Evolutionary conservation across 2,329 filamentous ascomycete species (phyloP), one percentile per base, ranked within the genome.

Genomic region (Teratosphaeria zuluensis): DNA sequence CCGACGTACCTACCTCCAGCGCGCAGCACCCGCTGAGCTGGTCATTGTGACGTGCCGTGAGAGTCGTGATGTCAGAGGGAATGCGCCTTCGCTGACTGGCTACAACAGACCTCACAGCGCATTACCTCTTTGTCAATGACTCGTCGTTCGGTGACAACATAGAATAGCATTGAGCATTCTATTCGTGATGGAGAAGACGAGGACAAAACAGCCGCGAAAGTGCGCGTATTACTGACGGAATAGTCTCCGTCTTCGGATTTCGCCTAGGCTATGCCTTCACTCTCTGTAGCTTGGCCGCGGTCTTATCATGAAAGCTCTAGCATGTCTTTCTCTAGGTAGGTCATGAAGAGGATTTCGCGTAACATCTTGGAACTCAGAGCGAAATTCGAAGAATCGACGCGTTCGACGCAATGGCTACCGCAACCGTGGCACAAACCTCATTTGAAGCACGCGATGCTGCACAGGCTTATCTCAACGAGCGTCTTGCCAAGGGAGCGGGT

Each of bases 391-490:
- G 21, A n/a, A 21, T 21, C 9, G 42, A 21, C 16, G 9, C n/a
- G 19, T n/a, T 7, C 42, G n/a, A 21, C n/a, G n/a, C 42, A 42
- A 59, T 59, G 59, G 42, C 56, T 32, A 56, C 58, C 24, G 48
- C 52, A 14, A 55, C 61, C 19, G 54, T 55, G 38, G 60, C 61
- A 12, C 56, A 62, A 5, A 68, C 67, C 16, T 64, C 65, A 14
- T 63, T 46, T 32, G 72, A 74, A 65, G 72, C 72, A 58, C 70
- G 66, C n/a, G 62, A 64, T 53, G 63, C 67, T 31, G 68, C 70
- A n/a, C 67, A 68, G 54, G 58, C 56, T 33, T 74, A 75, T 56
- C 63, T 74, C 2, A 67, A 73, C 57, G 66, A 69, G 3, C 67
- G 72, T 19, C 67, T 74, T 11, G 65, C 62, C 19, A 64, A 62